A percentile compares a stretch with the other conserved stretches of the same genome.
Evolutionary conservation across 768 basidiomycete species (phyloP).

Genomic region (Mycena capillaripes): DNA sequence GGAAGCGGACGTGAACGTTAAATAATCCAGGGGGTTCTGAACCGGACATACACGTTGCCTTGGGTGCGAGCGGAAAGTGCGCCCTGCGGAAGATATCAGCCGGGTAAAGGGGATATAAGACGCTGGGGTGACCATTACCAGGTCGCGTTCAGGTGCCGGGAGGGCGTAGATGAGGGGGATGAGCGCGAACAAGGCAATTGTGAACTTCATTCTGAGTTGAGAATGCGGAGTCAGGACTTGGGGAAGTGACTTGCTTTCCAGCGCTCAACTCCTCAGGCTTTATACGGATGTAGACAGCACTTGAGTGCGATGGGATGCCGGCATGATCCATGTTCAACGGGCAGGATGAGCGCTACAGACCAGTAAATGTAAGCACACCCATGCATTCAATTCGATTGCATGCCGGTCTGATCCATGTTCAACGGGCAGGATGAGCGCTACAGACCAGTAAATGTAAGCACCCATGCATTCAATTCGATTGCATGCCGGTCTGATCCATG

Average conservation of each 20-base stretch:
- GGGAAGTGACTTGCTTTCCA: neutral
- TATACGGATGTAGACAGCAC: neutral
- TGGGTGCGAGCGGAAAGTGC: neutral
- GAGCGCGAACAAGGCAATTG: neutral
- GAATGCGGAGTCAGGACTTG: neutral
- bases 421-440: too few relatives aligned
- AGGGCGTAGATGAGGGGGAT: neutral
- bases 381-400: too few relatives aligned
- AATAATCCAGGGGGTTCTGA: neutral
- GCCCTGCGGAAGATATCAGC: too few relatives aligned
- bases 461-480: too few relatives aligned
- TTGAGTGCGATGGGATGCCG: too few relatives aligned
- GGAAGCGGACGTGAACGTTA: neutral
- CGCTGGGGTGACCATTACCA: neutral
- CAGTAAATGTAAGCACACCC: too few relatives aligned
- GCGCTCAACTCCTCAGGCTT: neutral
- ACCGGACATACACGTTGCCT: neutral
- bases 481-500: too few relatives aligned
- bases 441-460: too few relatives aligned
- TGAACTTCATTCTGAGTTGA: neutral
- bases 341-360: too few relatives aligned
- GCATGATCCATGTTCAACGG: neutral
- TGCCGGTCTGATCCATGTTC: too few relatives aligned
- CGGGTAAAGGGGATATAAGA: neutral
- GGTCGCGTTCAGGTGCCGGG: neutral